These are phyloP conservation scores for Xylona heveae DNA, from an alignment of 495 filamentous ascomycete genomes.

Conservation along the genomic window DNA sequence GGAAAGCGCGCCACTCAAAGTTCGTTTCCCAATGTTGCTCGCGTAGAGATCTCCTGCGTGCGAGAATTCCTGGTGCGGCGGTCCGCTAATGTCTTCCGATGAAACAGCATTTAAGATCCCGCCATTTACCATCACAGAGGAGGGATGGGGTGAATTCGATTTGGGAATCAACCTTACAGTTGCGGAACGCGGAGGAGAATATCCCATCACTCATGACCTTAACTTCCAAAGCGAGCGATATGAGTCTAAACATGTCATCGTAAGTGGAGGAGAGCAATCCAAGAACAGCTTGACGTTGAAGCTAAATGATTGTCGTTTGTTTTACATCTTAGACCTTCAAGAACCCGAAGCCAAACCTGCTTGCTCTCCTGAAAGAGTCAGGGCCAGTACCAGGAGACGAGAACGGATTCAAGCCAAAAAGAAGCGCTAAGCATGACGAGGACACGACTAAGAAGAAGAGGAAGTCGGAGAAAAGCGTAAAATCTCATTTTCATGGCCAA, in stretches of 20 bases:
- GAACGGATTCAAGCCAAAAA: slow-evolving; percentile 8
- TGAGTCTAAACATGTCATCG: slow-evolving; percentile 61
- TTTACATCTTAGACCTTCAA: slow-evolving; percentile 42
- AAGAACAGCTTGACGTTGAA: not conserved
- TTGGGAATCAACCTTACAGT: slow-evolving; percentile 65
- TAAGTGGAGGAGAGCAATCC: slow-evolving; percentile 18
- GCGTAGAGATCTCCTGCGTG: no score
- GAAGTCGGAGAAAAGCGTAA: no score
- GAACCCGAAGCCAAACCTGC: slow-evolving; percentile 69
- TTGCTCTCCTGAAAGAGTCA: slow-evolving; percentile 52
- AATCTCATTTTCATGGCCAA: slow-evolving; percentile 1
- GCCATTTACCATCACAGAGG: slow-evolving; percentile 76
- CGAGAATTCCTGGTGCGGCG: not conserved
- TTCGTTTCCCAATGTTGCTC: slow-evolving; percentile 12
- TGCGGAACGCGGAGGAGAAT: slow-evolving; percentile 72
- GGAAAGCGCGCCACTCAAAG: slow-evolving; percentile 56
- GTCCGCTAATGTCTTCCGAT: slow-evolving; percentile 4
- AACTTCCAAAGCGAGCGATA: slow-evolving; percentile 73
- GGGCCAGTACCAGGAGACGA: slow-evolving; percentile 67
- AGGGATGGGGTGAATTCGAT: slow-evolving; percentile 99
- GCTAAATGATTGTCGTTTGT: not conserved
- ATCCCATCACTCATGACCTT: slow-evolving; percentile 64
- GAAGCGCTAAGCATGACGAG: slow-evolving; percentile 19
- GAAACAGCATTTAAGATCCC: slow-evolving; percentile 53
- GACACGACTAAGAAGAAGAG: slow-evolving; percentile 32